Conservation (phyloP, 1,139 yeast genomes). For the Kodamaea derodonti region DNA sequence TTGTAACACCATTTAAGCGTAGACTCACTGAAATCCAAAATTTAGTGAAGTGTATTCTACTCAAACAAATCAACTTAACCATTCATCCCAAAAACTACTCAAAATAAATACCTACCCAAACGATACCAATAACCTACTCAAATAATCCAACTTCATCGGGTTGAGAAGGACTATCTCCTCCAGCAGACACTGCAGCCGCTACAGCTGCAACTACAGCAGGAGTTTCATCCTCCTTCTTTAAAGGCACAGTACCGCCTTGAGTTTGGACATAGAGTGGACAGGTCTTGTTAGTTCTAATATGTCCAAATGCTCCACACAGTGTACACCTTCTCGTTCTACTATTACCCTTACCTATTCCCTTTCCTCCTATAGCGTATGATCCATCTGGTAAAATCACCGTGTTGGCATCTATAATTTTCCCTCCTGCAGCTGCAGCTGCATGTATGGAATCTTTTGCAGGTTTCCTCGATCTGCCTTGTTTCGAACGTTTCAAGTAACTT, state of each 20-base stretch:
- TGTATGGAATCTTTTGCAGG: conserved; percentile 36
- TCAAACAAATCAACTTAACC: too few relatives aligned
- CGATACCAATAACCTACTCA: too few relatives aligned
- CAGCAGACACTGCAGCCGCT: conserved; percentile 1
- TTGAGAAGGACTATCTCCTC: background rate
- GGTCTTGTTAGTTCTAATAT: conserved; percentile 82
- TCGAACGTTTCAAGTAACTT: conserved; percentile 67
- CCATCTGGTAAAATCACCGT: conserved; percentile 46
- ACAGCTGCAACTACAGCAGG: conserved; percentile 1
- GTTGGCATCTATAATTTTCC: conserved; percentile 39
- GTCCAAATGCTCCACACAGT: conserved; percentile 94
- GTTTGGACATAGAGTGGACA: conserved; percentile 73
- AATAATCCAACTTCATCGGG: background rate
- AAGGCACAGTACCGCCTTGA: conserved; percentile 17
- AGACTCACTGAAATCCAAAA: too few relatives aligned
- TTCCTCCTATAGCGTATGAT: conserved; percentile 50
- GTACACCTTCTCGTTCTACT: conserved; percentile 85
- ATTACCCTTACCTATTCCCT: conserved; percentile 71
- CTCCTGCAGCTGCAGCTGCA: conserved; percentile 48
- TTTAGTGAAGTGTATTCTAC: too few relatives aligned
- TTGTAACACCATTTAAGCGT: too few relatives aligned
- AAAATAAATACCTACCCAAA: too few relatives aligned
- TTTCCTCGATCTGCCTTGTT: conserved; percentile 41
- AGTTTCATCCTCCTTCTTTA: conserved; percentile 1
- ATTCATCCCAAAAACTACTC: too few relatives aligned